Percentiles rank a stretch among this genome's conserved stretches.
These are phyloP conservation scores for Talaromyces funiculosus DNA, from an alignment of 2,329 filamentous ascomycete genomes.

Conservation along the genomic window DNA sequence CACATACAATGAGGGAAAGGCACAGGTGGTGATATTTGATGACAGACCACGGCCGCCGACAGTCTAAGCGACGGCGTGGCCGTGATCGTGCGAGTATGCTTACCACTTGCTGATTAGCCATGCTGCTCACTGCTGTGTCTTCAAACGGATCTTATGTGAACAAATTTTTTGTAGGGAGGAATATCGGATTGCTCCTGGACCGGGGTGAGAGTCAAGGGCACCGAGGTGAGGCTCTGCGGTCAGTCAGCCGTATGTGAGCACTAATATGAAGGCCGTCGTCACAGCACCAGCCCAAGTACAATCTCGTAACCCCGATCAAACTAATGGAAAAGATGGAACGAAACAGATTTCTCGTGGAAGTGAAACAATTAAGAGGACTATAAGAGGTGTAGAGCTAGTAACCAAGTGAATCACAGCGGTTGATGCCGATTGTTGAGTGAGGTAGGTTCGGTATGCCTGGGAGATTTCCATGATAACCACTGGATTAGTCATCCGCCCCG, in stretches of 20 bases:
- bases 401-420: background rate
- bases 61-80: conserved; percentile 10
- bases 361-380: background rate
- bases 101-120: conserved; percentile 47
- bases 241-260: background rate
- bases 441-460: conserved; percentile 32
- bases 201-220: background rate
- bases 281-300: background rate
- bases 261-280: background rate
- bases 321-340: background rate
- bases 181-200: background rate
- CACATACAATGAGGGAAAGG: background rate
- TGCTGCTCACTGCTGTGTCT: conserved; percentile 20
- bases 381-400: conserved; percentile 1
- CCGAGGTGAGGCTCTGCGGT: background rate
- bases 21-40: background rate
- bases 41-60: background rate
- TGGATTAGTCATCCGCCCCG: conserved; percentile 29
- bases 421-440: conserved; percentile 26
- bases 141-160: too few relatives aligned
- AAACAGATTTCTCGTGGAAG: background rate
- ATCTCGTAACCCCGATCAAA: background rate
- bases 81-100: conserved; percentile 29
- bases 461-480: conserved; percentile 32
- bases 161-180: background rate